A percentile compares a stretch with the other conserved stretches of the same genome.
Conservation (phyloP, 73 alveolate genomes). For the Symbiodinium pilosum region DNA sequence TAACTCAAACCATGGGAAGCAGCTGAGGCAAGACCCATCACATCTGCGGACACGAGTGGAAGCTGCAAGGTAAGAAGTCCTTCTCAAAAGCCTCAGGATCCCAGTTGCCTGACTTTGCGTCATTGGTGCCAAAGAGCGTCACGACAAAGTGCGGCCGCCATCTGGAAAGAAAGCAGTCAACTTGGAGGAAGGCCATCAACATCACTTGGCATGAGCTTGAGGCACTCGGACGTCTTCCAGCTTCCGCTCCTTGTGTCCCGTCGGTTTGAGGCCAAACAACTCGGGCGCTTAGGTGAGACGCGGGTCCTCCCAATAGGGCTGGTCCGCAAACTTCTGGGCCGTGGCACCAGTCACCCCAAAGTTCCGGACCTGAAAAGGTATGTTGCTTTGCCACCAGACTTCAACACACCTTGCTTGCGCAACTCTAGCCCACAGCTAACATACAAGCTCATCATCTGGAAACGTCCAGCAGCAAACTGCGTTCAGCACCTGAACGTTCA, state of each 20-base stretch:
- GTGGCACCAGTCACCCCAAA: conserved; percentile 77
- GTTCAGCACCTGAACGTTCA: conserved; percentile 70
- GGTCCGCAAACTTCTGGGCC: conserved; percentile 68
- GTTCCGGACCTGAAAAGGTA: conserved; percentile 39
- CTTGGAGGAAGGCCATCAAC: background rate
- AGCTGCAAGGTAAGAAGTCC: too few relatives aligned
- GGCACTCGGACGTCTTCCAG: conserved; percentile 16
- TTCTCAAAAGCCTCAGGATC: conserved; percentile 57
- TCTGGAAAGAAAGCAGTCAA: background rate
- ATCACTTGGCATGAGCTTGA: background rate
- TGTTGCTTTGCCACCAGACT: too few relatives aligned
- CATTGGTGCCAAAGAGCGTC: conserved; percentile 70
- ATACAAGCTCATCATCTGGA: background rate
- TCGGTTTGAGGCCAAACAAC: background rate
- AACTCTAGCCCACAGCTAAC: background rate
- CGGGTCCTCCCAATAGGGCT: conserved; percentile 84
- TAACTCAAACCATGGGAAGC: too few relatives aligned
- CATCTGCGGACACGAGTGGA: too few relatives aligned
- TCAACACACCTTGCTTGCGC: too few relatives aligned
- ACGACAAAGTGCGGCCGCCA: conserved; percentile 89
- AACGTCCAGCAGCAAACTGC: too few relatives aligned
- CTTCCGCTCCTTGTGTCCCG: background rate
- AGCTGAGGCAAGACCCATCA: too few relatives aligned
- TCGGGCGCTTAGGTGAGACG: background rate
- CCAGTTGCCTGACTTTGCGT: conserved; percentile 67